Evolutionary conservation across 306 rosid species (phyloP).

Genomic region (Geum urbanum): DNA sequence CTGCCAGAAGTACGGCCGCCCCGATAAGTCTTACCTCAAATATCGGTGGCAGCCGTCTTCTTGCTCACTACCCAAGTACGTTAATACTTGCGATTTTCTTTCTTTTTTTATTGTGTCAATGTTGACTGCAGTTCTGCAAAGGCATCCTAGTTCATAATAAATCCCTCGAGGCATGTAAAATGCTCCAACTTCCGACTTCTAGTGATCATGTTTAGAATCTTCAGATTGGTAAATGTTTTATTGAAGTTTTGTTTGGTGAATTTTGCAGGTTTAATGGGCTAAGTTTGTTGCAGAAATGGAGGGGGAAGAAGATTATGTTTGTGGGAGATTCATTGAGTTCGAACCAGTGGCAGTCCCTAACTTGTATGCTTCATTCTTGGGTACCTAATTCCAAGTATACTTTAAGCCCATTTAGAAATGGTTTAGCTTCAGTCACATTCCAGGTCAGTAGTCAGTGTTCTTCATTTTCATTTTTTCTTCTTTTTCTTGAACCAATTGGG

Average conservation of each 20-base stretch:
- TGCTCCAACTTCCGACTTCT: too few relatives aligned
- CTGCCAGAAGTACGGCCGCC: constrained; percentile 76
- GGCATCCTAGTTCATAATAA: too few relatives aligned
- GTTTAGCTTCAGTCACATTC: constrained; percentile 56
- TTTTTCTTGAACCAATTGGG: not conserved
- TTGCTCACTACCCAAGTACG: constrained; percentile 70
- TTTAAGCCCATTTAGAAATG: constrained; percentile 20
- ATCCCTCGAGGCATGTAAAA: too few relatives aligned
- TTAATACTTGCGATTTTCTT: too few relatives aligned
- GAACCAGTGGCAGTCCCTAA: constrained; percentile 79
- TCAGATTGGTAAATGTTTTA: too few relatives aligned
- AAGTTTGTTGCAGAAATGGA: constrained; percentile 55
- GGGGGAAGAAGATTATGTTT: constrained; percentile 93
- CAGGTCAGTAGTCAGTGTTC: constrained; percentile 39
- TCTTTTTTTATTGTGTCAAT: too few relatives aligned
- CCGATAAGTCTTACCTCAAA: constrained; percentile 61
- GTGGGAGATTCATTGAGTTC: constrained; percentile 89
- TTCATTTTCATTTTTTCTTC: not conserved
- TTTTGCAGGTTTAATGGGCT: constrained; percentile 68
- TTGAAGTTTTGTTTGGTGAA: not conserved
- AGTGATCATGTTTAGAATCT: too few relatives aligned
- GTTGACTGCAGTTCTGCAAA: too few relatives aligned
- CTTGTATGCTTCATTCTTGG: constrained; percentile 86
- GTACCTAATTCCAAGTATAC: constrained; percentile 59
- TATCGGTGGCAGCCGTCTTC: constrained; percentile 78